Evolutionary conservation across 2,329 filamentous ascomycete species (phyloP).

Genomic region (Colletotrichum melonis): DNA sequence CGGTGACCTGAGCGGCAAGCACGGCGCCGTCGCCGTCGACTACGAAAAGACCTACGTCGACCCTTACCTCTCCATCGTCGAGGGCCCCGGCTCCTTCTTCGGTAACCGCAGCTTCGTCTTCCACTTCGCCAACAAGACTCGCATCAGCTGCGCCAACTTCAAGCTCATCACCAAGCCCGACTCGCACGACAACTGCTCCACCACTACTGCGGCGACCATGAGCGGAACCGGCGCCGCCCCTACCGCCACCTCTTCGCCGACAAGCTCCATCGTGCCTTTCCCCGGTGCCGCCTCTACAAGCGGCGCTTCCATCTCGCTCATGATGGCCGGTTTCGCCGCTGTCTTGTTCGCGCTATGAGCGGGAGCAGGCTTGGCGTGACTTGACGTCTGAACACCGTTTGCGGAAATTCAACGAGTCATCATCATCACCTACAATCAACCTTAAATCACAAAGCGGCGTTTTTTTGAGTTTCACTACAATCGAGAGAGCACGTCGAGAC

Average conservation of each 20-base stretch:
- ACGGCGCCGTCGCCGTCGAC: slow-evolving; percentile 66
- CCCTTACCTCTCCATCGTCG: slow-evolving; percentile 64
- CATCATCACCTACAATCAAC: not conserved
- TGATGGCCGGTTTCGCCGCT: slow-evolving; percentile 36
- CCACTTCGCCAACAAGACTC: slow-evolving; percentile 72
- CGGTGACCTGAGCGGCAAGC: slow-evolving; percentile 81
- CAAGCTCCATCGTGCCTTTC: slow-evolving; percentile 1
- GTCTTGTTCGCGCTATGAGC: slow-evolving; percentile 39
- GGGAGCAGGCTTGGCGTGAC: slow-evolving; percentile 1
- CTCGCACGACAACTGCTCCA: slow-evolving; percentile 30
- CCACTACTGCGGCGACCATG: not conserved
- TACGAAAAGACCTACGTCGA: slow-evolving; percentile 66
- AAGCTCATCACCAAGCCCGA: slow-evolving; percentile 40
- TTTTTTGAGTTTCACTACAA: not conserved
- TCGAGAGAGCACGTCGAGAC: not conserved
- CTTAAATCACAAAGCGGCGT: not conserved
- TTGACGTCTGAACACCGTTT: not conserved
- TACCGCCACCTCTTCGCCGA: not conserved
- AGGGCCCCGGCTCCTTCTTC: slow-evolving; percentile 67
- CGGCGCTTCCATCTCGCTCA: slow-evolving; percentile 21
- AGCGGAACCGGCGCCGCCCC: not conserved
- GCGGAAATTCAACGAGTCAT: not conserved
- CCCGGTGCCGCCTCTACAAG: slow-evolving; percentile 34
- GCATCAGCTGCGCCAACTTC: slow-evolving; percentile 75
- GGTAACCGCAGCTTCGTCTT: slow-evolving; percentile 74